A percentile compares a stretch with the other conserved stretches of the same genome.
Evolutionary conservation across 768 basidiomycete species (phyloP).

Genomic region (Cubamyces lactineus): DNA sequence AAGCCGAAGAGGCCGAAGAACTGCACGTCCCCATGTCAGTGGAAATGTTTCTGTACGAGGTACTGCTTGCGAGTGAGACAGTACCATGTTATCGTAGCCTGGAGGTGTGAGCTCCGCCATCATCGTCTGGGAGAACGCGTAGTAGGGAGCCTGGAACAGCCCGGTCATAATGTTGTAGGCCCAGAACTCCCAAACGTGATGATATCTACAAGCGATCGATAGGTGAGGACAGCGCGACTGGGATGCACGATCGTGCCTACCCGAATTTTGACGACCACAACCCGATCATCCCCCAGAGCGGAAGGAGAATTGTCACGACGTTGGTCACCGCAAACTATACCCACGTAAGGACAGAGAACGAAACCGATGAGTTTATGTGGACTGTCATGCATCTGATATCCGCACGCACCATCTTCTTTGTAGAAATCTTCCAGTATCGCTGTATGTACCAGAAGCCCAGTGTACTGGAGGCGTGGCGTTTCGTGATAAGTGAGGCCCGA

Average conservation of each 20-base stretch:
- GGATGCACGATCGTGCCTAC: conserved; percentile 39
- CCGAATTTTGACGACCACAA: conserved; percentile 79
- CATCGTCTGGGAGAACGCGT: conserved; percentile 85
- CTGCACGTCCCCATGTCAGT: conserved; percentile 37
- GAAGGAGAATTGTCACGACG: conserved; percentile 74
- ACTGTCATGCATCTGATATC: not conserved
- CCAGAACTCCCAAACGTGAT: conserved; percentile 90
- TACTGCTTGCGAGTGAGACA: not conserved
- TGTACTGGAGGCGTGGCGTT: conserved; percentile 45
- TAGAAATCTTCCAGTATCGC: conserved; percentile 73
- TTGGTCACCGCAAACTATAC: conserved; percentile 75
- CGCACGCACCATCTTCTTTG: conserved; percentile 75
- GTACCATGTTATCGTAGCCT: conserved; percentile 82
- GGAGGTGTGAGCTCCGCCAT: conserved; percentile 89
- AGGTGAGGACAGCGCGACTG: conserved; percentile 12
- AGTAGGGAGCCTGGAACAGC: conserved; percentile 85
- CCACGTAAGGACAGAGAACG: no score
- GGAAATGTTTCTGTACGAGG: not conserved
- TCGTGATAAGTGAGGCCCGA: no score
- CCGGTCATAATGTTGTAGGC: conserved; percentile 81
- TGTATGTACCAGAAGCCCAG: conserved; percentile 87
- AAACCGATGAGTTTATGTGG: not conserved
- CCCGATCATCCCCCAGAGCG: conserved; percentile 86
- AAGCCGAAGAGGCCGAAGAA: conserved; percentile 89
- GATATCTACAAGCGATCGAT: conserved; percentile 53